phyloP scores from a whole-genome alignment of 2,329 filamentous ascomycete genomes.

The Pestalotiopsis sp. region DNA sequence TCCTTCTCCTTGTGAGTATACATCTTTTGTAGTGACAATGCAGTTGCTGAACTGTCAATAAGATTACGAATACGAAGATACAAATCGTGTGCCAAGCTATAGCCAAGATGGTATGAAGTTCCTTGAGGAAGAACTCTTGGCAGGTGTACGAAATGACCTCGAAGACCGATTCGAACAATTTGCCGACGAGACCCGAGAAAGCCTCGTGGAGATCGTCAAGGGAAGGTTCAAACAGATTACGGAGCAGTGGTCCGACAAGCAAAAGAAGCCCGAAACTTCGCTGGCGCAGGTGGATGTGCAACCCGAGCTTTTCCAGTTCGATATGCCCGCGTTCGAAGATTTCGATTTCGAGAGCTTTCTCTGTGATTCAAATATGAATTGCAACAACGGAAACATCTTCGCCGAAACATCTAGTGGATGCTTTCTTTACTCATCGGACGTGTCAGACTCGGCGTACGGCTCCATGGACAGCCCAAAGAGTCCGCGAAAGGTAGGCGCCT shows the following conservation, averaged over 20 bases:
- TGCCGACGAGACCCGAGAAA: background rate
- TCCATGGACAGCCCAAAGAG: slow-evolving; percentile 10
- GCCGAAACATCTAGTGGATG: background rate
- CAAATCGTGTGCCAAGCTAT: background rate
- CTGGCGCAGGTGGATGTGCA: background rate
- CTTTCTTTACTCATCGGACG: background rate
- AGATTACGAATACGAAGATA: slow-evolving; percentile 12
- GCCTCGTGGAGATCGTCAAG: slow-evolving; percentile 5
- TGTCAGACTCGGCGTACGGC: slow-evolving; percentile 6
- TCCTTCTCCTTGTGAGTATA: slow-evolving; percentile 14
- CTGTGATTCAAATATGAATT: background rate
- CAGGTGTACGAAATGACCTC: background rate
- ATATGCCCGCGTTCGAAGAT: background rate
- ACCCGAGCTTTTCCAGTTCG: background rate
- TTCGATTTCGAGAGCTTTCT: background rate
- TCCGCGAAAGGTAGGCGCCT: background rate
- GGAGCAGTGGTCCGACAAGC: background rate
- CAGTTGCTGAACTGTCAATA: background rate
- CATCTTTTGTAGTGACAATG: background rate
- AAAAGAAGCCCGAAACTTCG: background rate
- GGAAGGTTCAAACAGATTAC: background rate
- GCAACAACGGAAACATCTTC: background rate
- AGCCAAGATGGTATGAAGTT: background rate
- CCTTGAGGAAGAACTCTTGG: background rate
- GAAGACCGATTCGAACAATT: slow-evolving; percentile 4